Percentiles rank a stretch among this genome's conserved stretches.
These are phyloP conservation scores for Mycosphaerella sp. DNA, from an alignment of 2,329 filamentous ascomycete species.

Conservation along the genomic window DNA sequence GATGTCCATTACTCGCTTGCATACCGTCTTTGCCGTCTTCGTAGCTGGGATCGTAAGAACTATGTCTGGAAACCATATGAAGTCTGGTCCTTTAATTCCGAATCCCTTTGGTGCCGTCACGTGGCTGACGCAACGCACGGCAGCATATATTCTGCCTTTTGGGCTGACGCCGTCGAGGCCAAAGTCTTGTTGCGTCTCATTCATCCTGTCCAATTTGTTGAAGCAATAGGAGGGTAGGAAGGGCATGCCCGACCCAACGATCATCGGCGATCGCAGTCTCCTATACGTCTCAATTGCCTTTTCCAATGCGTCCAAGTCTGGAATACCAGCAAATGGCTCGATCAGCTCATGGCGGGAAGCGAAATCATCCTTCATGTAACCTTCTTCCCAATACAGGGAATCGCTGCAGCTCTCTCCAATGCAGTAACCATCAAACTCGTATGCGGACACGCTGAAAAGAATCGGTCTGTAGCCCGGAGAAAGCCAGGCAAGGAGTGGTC, in stretches of 20 bases:
- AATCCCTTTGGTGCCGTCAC: background rate
- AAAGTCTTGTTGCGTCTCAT: background rate
- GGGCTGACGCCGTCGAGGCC: background rate
- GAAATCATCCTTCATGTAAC: background rate
- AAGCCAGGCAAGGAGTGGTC: conserved; percentile 2
- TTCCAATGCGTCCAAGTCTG: background rate
- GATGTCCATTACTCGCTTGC: background rate
- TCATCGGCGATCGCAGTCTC: background rate
- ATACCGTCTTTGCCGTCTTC: background rate
- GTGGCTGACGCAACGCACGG: conserved; percentile 4
- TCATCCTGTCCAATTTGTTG: background rate
- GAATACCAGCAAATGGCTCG: background rate
- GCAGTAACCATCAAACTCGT: background rate
- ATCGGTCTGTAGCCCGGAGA: background rate
- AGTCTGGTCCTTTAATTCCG: background rate
- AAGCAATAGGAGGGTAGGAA: conserved; percentile 8
- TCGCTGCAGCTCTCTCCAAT: conserved; percentile 1
- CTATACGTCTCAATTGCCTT: background rate
- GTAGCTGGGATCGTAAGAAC: background rate
- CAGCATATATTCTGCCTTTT: background rate
- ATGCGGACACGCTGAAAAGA: background rate
- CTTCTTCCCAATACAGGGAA: background rate
- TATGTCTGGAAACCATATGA: background rate
- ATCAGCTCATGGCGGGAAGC: background rate
- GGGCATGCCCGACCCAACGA: conserved; percentile 3